Percentiles rank a stretch among this genome's conserved stretches.
Conservation (phyloP, 2,329 filamentous ascomycete species). For the Knufia petricola region DNA sequence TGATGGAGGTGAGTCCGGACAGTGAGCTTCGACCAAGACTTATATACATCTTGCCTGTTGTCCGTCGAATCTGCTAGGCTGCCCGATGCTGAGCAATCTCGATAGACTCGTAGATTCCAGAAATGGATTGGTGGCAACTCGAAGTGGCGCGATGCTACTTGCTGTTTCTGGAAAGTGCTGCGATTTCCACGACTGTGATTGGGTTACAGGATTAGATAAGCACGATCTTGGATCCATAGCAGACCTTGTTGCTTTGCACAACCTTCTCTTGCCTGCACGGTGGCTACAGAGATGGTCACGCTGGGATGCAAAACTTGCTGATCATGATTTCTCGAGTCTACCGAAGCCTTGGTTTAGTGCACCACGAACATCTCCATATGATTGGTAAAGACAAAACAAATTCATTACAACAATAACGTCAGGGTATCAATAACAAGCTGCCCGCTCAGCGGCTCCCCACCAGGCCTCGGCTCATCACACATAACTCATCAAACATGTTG, state of each 20-base stretch:
- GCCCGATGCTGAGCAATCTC: background rate
- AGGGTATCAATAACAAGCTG: background rate
- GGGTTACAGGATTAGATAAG: background rate
- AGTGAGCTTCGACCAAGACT: too few relatives aligned
- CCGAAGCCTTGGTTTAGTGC: too few relatives aligned
- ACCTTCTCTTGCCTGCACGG: background rate
- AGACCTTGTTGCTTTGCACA: background rate
- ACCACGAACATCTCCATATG: too few relatives aligned
- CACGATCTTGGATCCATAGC: background rate
- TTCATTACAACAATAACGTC: background rate
- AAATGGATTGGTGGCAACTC: background rate
- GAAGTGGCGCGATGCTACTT: constrained; percentile 1
- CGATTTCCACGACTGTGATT: background rate
- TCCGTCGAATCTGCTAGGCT: constrained; percentile 6
- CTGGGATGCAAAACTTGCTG: too few relatives aligned
- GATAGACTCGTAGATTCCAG: background rate
- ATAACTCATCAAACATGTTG: background rate
- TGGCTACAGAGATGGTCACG: background rate
- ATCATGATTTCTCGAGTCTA: too few relatives aligned
- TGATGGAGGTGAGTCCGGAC: background rate
- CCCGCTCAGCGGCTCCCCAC: background rate
- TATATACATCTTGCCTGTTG: background rate
- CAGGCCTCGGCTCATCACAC: background rate
- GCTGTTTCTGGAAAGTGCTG: constrained; percentile 6
- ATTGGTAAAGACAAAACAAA: too few relatives aligned